phyloP scores from a whole-genome alignment of 768 basidiomycete genomes.

The Leccinellum rugosiceps region DNA sequence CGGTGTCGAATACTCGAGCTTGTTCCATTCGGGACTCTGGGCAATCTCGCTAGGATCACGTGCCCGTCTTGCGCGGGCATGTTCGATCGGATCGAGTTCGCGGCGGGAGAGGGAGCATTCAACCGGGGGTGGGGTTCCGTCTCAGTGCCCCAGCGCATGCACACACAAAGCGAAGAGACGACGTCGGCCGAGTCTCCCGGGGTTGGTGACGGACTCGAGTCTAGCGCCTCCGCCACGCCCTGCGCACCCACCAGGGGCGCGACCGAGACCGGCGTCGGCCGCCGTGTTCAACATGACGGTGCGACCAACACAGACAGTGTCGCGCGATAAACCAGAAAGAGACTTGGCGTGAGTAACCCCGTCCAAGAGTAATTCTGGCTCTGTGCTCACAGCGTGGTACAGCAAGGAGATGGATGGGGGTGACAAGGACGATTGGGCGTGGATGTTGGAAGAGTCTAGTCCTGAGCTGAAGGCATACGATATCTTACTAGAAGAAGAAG shows the following conservation, averaged over 20 bases:
- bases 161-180: conserved; percentile 4
- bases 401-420: too few relatives aligned
- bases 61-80: conserved; percentile 1
- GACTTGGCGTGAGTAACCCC: conserved; percentile 2
- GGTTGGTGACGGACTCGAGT: conserved; percentile 4
- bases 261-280: conserved; percentile 15
- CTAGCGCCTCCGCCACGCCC: background rate
- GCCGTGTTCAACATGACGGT: conserved; percentile 1
- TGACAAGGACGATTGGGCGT: background rate
- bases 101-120: background rate
- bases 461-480: conserved; percentile 15
- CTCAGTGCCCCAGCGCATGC: background rate
- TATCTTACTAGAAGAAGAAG: conserved; percentile 32
- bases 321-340: background rate
- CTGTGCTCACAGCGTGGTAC: too few relatives aligned
- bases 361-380: too few relatives aligned
- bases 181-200: background rate
- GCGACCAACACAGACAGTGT: too few relatives aligned
- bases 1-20: conserved; percentile 32
- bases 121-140: background rate
- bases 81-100: conserved; percentile 8
- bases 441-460: conserved; percentile 34
- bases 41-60: conserved; percentile 23
- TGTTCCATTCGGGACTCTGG: conserved; percentile 36
- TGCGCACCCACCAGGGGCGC: background rate